Evolutionary conservation across 148 eudicot species (phyloP).

Genomic region (Chenopodium berlandieri): DNA sequence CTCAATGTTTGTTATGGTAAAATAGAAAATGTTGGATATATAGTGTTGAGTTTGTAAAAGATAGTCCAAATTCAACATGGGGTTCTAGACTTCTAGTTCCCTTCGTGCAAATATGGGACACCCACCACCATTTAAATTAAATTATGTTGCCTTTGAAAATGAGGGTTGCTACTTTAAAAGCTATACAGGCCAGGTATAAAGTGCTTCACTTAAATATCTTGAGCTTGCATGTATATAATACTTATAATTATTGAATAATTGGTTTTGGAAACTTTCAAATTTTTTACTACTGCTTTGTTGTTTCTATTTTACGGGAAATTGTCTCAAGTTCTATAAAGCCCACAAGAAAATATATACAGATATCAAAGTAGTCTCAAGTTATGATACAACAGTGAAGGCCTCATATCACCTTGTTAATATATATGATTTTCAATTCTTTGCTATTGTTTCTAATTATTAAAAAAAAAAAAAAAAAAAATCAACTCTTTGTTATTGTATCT

Average conservation of each 20-base stretch:
- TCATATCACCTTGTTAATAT: constrained; percentile 35
- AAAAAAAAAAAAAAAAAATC: too few relatives aligned
- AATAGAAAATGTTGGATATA: constrained; percentile 30
- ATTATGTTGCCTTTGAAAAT: constrained; percentile 72
- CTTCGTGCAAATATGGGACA: constrained; percentile 76
- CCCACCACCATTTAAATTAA: constrained; percentile 63
- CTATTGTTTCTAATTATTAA: too few relatives aligned
- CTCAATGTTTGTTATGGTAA: background rate
- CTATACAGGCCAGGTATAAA: background rate
- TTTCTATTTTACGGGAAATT: background rate
- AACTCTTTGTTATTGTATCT: too few relatives aligned
- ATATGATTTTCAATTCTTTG: constrained; percentile 14
- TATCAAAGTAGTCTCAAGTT: constrained; percentile 31
- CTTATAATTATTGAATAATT: background rate
- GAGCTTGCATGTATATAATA: background rate
- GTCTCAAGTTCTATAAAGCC: constrained; percentile 26
- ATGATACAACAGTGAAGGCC: constrained; percentile 17
- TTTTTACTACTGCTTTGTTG: background rate
- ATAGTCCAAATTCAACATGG: constrained; percentile 61
- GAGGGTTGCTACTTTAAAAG: constrained; percentile 45
- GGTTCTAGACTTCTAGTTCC: constrained; percentile 33
- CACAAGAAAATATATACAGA: constrained; percentile 26
- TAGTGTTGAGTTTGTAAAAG: constrained; percentile 86
- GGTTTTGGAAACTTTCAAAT: background rate
- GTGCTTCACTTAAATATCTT: too few relatives aligned